Conservation (phyloP, 2,329 filamentous ascomycete species). For the Tolypocladium ophioglossoides region DNA sequence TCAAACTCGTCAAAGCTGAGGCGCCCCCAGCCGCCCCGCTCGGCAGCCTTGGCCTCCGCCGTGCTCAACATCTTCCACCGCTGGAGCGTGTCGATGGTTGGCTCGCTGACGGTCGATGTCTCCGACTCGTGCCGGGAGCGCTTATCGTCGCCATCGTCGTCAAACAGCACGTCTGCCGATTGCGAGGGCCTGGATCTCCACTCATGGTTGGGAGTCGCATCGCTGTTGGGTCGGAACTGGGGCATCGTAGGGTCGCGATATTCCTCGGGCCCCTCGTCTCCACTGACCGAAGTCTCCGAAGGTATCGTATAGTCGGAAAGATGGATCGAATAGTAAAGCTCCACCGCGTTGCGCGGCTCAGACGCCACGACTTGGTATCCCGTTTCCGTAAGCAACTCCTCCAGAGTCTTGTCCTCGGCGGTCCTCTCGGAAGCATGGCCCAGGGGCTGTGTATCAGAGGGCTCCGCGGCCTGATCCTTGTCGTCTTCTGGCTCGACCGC, state of each 20-base stretch:
- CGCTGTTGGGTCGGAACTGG: constrained; percentile 53
- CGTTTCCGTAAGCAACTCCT: constrained; percentile 28
- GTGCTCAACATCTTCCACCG: constrained; percentile 47
- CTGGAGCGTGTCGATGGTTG: constrained; percentile 23
- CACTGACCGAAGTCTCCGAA: constrained; percentile 1
- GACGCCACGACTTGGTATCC: constrained; percentile 31
- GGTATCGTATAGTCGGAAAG: constrained; percentile 3
- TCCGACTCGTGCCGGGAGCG: not conserved
- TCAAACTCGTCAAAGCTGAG: constrained; percentile 75
- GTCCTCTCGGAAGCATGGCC: constrained; percentile 3
- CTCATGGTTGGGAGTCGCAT: constrained; percentile 10
- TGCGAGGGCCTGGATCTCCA: not conserved
- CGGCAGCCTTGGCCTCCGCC: constrained; percentile 57
- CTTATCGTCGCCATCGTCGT: not conserved
- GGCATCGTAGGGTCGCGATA: constrained; percentile 54
- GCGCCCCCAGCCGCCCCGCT: constrained; percentile 69
- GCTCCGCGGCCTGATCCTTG: constrained; percentile 7
- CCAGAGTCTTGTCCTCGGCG: constrained; percentile 14
- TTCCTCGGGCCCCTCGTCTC: constrained; percentile 10
- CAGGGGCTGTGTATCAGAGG: not conserved
- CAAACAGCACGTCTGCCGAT: not conserved
- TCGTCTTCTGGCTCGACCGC: constrained; percentile 23
- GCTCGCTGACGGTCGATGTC: constrained; percentile 7
- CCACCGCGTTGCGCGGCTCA: constrained; percentile 20
- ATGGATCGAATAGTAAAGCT: constrained; percentile 17